Evolutionary conservation across 192 early-diverging fungal genomes (phyloP).

Genomic region (Phycomyces blakesleeanus): DNA sequence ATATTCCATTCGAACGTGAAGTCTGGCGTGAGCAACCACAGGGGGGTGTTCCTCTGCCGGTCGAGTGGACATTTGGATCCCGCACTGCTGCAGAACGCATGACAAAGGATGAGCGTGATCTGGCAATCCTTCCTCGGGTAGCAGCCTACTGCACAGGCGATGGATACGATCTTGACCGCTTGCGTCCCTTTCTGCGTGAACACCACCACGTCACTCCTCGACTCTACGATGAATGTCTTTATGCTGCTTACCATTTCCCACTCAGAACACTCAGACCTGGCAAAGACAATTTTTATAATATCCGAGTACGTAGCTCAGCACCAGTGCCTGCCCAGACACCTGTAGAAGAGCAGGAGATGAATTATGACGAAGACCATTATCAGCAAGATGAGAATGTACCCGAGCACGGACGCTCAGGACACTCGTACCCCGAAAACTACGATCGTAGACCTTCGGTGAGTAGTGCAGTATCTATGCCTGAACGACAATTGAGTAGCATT

Average conservation of each 20-base stretch:
- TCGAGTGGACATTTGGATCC: constrained; percentile 33
- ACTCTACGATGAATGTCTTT: constrained; percentile 51
- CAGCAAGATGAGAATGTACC: neutral
- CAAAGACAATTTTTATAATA: constrained; percentile 27
- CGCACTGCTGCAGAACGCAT: constrained; percentile 52
- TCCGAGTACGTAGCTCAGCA: constrained; percentile 25
- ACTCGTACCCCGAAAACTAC: constrained; percentile 18
- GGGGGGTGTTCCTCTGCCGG: constrained; percentile 20
- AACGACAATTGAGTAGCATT: neutral
- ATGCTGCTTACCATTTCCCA: constrained; percentile 55
- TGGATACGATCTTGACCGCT: constrained; percentile 45
- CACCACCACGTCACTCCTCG: constrained; percentile 51
- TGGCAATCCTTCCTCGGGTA: constrained; percentile 50
- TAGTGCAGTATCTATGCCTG: neutral
- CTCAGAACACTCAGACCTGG: constrained; percentile 36
- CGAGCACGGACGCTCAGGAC: neutral
- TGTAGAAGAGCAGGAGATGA: constrained; percentile 19
- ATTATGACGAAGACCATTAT: constrained; percentile 33
- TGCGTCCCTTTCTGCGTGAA: constrained; percentile 41
- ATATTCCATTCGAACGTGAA: neutral
- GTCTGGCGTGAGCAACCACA: constrained; percentile 1
- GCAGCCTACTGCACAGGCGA: constrained; percentile 78
- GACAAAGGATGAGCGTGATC: constrained; percentile 49
- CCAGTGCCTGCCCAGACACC: neutral
- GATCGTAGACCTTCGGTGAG: neutral